These are phyloP conservation scores for Sporothrix curviconia DNA, from an alignment of 2,329 filamentous ascomycete genomes.

Conservation along the genomic window DNA sequence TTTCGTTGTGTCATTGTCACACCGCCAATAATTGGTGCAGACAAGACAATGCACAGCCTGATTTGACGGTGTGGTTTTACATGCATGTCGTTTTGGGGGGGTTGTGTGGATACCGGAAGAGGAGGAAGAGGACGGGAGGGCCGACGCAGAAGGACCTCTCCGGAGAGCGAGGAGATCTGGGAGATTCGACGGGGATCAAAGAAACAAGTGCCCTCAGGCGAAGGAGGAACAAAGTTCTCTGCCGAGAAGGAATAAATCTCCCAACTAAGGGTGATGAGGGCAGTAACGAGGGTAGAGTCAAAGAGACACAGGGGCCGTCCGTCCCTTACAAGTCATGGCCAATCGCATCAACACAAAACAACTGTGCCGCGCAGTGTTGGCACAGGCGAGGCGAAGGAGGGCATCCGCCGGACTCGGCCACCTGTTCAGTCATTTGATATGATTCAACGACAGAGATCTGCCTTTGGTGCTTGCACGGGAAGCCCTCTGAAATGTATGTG, in stretches of 20 bases:
- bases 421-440: background rate
- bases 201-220: background rate
- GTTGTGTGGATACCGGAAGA: background rate
- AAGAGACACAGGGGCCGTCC: background rate
- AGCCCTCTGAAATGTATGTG: too few relatives aligned
- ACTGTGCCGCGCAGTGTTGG: constrained; percentile 3
- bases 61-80: constrained; percentile 3
- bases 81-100: too few relatives aligned
- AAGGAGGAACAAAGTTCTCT: background rate
- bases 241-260: too few relatives aligned
- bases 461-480: too few relatives aligned
- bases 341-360: background rate
- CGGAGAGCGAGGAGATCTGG: too few relatives aligned
- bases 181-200: background rate
- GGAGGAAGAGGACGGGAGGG: background rate
- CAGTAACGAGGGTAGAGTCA: too few relatives aligned
- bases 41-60: background rate
- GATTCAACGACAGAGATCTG: background rate
- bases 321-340: background rate
- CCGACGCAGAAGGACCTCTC: background rate
- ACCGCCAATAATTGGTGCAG: constrained; percentile 2
- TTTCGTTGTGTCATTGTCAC: background rate
- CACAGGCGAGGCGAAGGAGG: background rate
- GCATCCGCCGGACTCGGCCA: background rate
- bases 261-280: too few relatives aligned